Base-by-base conservation (phyloP, 2,329 filamentous ascomycete genomes). In the Leptoxyphium fumago region DNA sequence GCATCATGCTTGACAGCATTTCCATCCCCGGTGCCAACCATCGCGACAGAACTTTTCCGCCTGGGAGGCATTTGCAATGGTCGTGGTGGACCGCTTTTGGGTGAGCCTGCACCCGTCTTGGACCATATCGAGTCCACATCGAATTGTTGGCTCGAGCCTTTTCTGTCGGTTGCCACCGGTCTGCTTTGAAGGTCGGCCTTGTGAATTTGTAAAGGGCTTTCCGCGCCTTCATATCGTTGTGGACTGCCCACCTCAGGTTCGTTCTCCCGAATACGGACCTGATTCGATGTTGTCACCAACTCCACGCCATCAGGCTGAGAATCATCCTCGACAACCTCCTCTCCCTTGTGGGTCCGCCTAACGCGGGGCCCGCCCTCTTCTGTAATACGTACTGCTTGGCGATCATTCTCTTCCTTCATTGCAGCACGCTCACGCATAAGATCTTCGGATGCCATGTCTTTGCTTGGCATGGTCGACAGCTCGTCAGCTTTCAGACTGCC, bases 371-470 rank as follows among this genome's bases (percentile, higher is more conserved):
- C 86, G 41, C 77, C 73, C 14, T 83, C 78, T 11, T 68, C 64
- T 32, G 85, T 76, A 47, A 89, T 79, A 29, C 94, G 74, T 40
- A 91, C 88, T 39, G 89, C 84, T 61, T 89, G 84, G 55, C 87
- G 84, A 57, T 91, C 84, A 0, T 79, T 78, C 48, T 78, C 75
- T 42, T 84, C 82, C 61, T 83, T 82, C 72, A 89, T 79, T 53
- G 80, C 77, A 13, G 82, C 82, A 18, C 77, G 82, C 59, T 86
- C 76, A 26, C 74, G 74, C 60, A 94, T 86, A 57, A 88, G 73
- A 61, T 96, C 88, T 48, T 93, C 84, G 45, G 84, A 94, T 1
- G 87, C 87, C 72, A 98, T 84, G 57, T 95, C 85, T 57, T 91
- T 84, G 1, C 83, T 77, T 11, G 78, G 80, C 91, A 98, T 95